phyloP scores from a whole-genome alignment of 768 basidiomycete species.

The Peribolospora kevripleyi region DNA sequence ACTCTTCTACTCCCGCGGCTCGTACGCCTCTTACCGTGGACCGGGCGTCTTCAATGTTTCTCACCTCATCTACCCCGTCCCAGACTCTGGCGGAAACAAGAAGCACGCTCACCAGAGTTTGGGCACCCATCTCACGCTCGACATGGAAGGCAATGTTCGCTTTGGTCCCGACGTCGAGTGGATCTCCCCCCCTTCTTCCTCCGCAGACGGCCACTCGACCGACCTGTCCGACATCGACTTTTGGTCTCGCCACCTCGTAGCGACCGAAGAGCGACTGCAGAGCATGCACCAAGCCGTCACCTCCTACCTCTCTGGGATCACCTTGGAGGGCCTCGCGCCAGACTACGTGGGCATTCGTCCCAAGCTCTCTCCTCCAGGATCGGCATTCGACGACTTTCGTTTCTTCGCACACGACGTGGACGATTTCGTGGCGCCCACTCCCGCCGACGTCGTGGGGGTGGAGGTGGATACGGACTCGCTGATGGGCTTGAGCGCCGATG shows the following conservation, averaged over 20 bases:
- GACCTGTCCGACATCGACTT: constrained; percentile 27
- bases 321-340: constrained; percentile 36
- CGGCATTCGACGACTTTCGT: too few species aligned
- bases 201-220: background rate
- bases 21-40: constrained; percentile 70
- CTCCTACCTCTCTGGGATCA: constrained; percentile 43
- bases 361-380: background rate
- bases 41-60: constrained; percentile 41
- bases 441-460: too few species aligned
- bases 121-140: constrained; percentile 61
- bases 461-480: too few species aligned
- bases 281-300: constrained; percentile 51
- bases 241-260: constrained; percentile 43
- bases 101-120: constrained; percentile 40
- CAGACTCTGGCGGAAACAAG: constrained; percentile 23
- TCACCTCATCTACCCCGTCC: constrained; percentile 78
- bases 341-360: constrained; percentile 50
- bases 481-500: background rate
- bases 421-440: too few species aligned
- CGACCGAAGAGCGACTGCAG: constrained; percentile 32
- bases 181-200: constrained; percentile 29
- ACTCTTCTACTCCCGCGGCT: constrained; percentile 58
- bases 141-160: constrained; percentile 54
- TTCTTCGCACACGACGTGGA: too few species aligned
- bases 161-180: constrained; percentile 90